Evolutionary conservation across 1,284 basidiomycete genomes (phyloP).

Genomic region (Boletellus deceptivus): DNA sequence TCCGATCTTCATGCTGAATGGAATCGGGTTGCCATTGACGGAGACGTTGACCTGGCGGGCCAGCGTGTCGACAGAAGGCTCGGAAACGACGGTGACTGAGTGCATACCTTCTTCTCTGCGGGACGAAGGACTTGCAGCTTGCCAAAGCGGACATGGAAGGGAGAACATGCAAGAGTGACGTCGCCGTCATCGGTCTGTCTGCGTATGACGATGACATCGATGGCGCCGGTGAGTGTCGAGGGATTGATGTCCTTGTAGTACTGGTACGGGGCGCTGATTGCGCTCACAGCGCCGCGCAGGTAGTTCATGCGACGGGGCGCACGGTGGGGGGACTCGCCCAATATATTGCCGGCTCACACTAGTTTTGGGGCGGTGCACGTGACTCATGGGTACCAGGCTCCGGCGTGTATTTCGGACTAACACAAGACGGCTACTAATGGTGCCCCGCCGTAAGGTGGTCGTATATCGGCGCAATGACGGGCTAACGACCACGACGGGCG

Average conservation of each 20-base stretch:
- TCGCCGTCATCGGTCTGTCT: conserved; percentile 63
- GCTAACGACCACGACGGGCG: conserved; percentile 9
- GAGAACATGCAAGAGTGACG: conserved; percentile 84
- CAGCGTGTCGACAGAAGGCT: not conserved
- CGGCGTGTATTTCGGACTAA: not conserved
- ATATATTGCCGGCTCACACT: conserved; percentile 4
- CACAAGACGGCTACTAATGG: conserved; percentile 22
- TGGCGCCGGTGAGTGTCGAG: conserved; percentile 91
- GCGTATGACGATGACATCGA: conserved; percentile 94
- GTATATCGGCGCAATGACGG: conserved; percentile 29
- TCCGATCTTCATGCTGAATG: conserved; percentile 98
- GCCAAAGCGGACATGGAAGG: conserved; percentile 98
- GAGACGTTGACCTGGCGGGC: conserved; percentile 69
- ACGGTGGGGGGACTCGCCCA: not conserved
- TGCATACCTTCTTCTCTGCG: conserved; percentile 84
- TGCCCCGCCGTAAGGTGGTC: conserved; percentile 34
- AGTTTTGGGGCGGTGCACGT: conserved; percentile 23
- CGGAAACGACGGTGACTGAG: not conserved
- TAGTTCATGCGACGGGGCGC: conserved; percentile 56
- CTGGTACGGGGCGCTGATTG: conserved; percentile 77
- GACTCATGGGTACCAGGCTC: conserved; percentile 1
- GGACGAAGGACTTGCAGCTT: conserved; percentile 96
- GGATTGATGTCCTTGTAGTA: conserved; percentile 93
- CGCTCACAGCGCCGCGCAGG: conserved; percentile 76
- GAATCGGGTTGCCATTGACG: conserved; percentile 79